Conservation (phyloP, 306 rosid species). For the Echinosophora koreensis region DNA sequence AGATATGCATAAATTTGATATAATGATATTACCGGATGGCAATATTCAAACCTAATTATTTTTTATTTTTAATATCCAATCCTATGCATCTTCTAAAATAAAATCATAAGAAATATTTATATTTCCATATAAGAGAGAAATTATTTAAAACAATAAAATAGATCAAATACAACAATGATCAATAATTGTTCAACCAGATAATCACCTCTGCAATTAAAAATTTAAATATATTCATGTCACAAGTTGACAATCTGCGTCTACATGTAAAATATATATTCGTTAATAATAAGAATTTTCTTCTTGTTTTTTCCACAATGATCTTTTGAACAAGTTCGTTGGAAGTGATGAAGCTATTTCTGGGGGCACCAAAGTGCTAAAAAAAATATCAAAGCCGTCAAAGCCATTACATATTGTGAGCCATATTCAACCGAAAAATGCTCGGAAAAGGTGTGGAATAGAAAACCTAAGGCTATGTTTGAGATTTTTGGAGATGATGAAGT, state of each 20-base stretch:
- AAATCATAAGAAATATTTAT: not conserved
- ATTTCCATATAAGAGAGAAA: not conserved
- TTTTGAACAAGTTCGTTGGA: too few species aligned
- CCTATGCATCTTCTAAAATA: not conserved
- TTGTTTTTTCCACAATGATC: not conserved
- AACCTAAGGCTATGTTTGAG: too few species aligned
- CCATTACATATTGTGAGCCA: not conserved
- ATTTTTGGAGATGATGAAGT: too few species aligned
- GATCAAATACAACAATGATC: not conserved
- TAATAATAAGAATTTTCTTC: not conserved
- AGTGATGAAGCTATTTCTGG: too few species aligned
- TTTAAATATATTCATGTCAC: not conserved
- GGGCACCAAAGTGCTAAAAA: too few species aligned
- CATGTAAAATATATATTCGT: not conserved
- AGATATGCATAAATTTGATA: too few species aligned
- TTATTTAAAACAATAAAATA: not conserved
- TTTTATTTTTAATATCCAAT: not conserved
- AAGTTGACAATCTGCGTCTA: not conserved
- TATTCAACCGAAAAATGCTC: not conserved
- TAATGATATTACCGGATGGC: not conserved
- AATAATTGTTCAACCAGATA: not conserved
- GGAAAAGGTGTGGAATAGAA: not conserved
- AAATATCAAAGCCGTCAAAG: too few species aligned
- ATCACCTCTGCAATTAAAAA: not conserved
- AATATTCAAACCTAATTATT: too few species aligned